Conservation (phyloP, 768 basidiomycete species). For the Podaxis sp. region DNA sequence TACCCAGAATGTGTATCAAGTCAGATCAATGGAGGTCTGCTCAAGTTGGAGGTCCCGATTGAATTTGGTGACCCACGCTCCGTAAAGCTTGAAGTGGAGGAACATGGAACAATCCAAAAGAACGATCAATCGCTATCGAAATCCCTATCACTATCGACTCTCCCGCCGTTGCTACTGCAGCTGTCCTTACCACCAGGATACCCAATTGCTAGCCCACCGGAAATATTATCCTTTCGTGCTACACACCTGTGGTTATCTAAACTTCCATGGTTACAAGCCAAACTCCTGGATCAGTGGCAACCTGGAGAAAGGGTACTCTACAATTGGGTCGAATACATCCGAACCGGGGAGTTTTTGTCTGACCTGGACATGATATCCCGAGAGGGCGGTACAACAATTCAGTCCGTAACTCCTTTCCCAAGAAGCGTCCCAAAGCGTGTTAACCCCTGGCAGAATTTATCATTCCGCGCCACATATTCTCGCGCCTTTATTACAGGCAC, state of each 20-base stretch:
- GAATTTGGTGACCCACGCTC: conserved; percentile 49
- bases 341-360: conserved; percentile 62
- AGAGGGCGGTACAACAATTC: conserved; percentile 31
- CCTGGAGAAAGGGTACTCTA: conserved; percentile 63
- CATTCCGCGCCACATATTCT: conserved; percentile 61
- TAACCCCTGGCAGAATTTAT: conserved; percentile 38
- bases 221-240: conserved; percentile 53
- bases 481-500: conserved; percentile 43
- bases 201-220: conserved; percentile 53
- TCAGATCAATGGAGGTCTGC: conserved; percentile 31
- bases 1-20: conserved; percentile 69
- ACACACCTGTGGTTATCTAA: conserved; percentile 60
- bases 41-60: conserved; percentile 67
- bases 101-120: neutral
- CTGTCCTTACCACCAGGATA: conserved; percentile 54
- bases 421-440: neutral
- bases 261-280: conserved; percentile 33
- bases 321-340: conserved; percentile 71
- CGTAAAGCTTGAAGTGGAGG: conserved; percentile 36
- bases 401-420: conserved; percentile 8
- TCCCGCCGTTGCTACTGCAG: conserved; percentile 66
- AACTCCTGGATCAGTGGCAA: conserved; percentile 59
- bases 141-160: conserved; percentile 40
- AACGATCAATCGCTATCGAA: conserved; percentile 13
- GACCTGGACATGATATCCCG: conserved; percentile 37